Evolutionary conservation across 345 rosid genomes (phyloP), one percentile per base, ranked within the genome.

Genomic region (Hibiscus mutabilis): DNA sequence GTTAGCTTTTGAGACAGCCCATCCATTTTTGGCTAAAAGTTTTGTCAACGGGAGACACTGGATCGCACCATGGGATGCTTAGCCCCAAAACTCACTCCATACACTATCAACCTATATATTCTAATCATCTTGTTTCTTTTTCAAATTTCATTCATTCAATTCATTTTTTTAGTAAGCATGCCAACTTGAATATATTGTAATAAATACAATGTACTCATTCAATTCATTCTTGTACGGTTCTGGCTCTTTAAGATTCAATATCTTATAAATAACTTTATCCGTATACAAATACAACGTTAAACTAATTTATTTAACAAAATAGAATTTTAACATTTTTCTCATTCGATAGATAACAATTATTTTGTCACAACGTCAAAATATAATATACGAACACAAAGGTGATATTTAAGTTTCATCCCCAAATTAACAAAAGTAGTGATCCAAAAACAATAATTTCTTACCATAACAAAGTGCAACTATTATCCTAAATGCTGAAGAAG

Each of bases 21-120:
- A 94, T 71, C 90, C 80, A 8, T 94, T 94, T 74, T 80, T 90
- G 0, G 91, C 81, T 44, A 90, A 91, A 84, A 94, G 97, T 69
- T 94, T 91, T 52, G 97, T 94, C 49, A 94, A 94, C 51, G 97
- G 97, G 9, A 82, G 96, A 65, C 98, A 91, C 71, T 91, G 98
- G 98, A 91, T 94, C 31, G 85, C 88, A 4, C 92, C 92, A 0
- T 68, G 67, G 29, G 96, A 91, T 63, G 91, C 92, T 59, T 93
- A 82, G 70, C 37, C 49, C 0, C 5, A 4, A 52, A 0, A 12
- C 8, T 11, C 7, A 13, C 61, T 0, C 11, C 53, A 44, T 2
- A 5, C 7, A 33, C 60, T 3, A 21, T 56, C 4, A 18, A 18
- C 22, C 7, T n/a, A 53, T 2, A n/a, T 7, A 53, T 2, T 18